A percentile compares a stretch with the other conserved stretches of the same genome.
phyloP scores from a whole-genome alignment of 768 basidiomycete species.

The Phanerochaete sordida region DNA sequence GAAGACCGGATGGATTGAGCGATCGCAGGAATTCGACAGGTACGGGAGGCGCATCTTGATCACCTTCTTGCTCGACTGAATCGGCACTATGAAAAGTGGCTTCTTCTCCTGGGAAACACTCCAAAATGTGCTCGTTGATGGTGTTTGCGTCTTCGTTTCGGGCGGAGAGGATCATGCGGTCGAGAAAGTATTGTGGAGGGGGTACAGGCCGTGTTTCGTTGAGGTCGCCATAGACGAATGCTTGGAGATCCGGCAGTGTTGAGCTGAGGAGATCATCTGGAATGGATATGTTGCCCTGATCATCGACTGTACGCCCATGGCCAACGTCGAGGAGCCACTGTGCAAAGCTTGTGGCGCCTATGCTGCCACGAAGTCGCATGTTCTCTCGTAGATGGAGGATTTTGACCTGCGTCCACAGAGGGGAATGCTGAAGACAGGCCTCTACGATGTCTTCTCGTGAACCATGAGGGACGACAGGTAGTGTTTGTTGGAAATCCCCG shows the following conservation, averaged over 20 bases:
- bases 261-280: not conserved
- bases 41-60: not conserved
- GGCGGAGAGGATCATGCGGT: not conserved
- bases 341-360: slow-evolving; percentile 4
- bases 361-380: slow-evolving; percentile 26
- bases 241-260: not conserved
- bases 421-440: slow-evolving; percentile 32
- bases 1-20: not conserved
- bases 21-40: not conserved
- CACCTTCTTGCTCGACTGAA: not conserved
- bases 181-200: not conserved
- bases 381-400: slow-evolving; percentile 22
- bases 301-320: slow-evolving; percentile 1
- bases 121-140: not conserved
- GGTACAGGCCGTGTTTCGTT: not conserved
- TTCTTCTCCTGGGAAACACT: not conserved
- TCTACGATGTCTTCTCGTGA: slow-evolving; percentile 34
- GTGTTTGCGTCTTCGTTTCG: not conserved
- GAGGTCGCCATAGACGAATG: not conserved
- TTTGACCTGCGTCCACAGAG: slow-evolving; percentile 33
- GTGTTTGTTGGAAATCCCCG: slow-evolving; percentile 46
- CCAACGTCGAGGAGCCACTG: slow-evolving; percentile 16
- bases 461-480: slow-evolving; percentile 40
- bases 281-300: slow-evolving; percentile 8
- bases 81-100: not conserved